Evolutionary conservation across 2,329 filamentous ascomycete species (phyloP), one percentile per base, ranked within the genome.

Genomic region (Chlorencoelia australis): DNA sequence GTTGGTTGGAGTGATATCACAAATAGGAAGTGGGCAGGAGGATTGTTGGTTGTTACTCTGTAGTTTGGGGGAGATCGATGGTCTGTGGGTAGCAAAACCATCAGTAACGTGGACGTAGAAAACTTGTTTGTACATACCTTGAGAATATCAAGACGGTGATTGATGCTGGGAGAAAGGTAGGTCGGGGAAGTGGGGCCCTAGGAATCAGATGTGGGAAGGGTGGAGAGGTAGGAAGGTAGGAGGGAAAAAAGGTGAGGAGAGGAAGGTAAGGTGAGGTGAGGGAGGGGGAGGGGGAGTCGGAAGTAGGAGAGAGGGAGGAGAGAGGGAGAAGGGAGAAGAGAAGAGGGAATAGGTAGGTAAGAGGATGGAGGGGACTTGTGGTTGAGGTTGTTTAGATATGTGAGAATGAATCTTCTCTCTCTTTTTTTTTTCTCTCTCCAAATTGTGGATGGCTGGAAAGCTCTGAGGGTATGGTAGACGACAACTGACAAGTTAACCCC

Each of bases 201-300:
- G 21, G 16, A 34, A 35, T 35, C 18, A 35, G 31, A 39, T 35
- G 31, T 38, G 25, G 38, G 33, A 28, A 34, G 27, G 22, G 33
- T n/a, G n/a, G 31, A 27, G 19, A 17, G n/a, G 33, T 22, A 29
- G 21, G 30, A 28, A 29, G 33, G 34, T 43, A 33, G 44, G 40
- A 40, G 41, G 37, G 37, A n/a, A n/a, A n/a, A n/a, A n/a, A n/a
- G 34, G 33, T 21, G 41, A 37, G 25, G 39, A 27, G 37, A 24
- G 18, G 26, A 20, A 25, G 26, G 25, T 30, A 30, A 35, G 33
- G 41, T 29, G 37, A 39, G 37, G 34, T 36, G 39, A 43, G 31
- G 43, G 40, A 42, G 40, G 37, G 45, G 30, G 43, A 39, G 36
- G 41, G 37, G 41, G 44, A 40, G 43, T 38, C 39, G 39, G 24